Evolutionary conservation across 805 yeast species (phyloP).

Genomic region (Kluyveromyces starmeri): DNA sequence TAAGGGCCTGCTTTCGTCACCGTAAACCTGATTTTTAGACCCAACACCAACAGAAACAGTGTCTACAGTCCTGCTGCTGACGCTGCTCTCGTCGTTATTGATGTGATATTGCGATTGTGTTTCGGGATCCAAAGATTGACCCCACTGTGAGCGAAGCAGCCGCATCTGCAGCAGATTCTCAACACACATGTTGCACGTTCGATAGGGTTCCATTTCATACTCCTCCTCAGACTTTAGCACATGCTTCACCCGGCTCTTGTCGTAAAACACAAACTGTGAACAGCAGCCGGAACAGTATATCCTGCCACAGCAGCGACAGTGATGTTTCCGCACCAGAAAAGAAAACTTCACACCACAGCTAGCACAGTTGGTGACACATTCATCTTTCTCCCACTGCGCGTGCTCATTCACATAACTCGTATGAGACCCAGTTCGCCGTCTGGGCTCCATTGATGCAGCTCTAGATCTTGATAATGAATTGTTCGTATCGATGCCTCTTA

Average conservation of each 20-base stretch:
- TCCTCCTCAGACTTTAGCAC: slow-evolving; percentile 15
- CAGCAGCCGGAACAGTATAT: slow-evolving; percentile 43
- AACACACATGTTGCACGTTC: slow-evolving; percentile 52
- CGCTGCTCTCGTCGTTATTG: background rate
- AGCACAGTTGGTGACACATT: slow-evolving; percentile 32
- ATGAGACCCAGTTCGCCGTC: too few relatives aligned
- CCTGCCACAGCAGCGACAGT: slow-evolving; percentile 62
- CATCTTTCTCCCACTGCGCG: slow-evolving; percentile 28
- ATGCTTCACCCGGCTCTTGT: slow-evolving; percentile 19
- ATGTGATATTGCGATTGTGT: slow-evolving; percentile 7
- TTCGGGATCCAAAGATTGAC: slow-evolving; percentile 10
- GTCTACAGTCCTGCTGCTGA: background rate
- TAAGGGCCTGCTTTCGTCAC: slow-evolving; percentile 7
- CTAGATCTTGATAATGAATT: too few relatives aligned
- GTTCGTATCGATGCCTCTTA: too few relatives aligned
- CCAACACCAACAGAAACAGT: background rate
- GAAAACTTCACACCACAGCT: slow-evolving; percentile 39
- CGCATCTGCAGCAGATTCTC: slow-evolving; percentile 34
- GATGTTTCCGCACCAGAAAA: slow-evolving; percentile 52
- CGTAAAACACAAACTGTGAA: slow-evolving; percentile 21
- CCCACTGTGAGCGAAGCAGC: slow-evolving; percentile 15
- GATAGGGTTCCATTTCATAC: slow-evolving; percentile 40
- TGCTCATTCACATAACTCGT: slow-evolving; percentile 14
- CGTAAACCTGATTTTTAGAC: slow-evolving; percentile 14
- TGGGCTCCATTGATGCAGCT: too few relatives aligned